Evolutionary conservation across 768 basidiomycete genomes (phyloP).

Genomic region (Cystofilobasidium macerans): DNA sequence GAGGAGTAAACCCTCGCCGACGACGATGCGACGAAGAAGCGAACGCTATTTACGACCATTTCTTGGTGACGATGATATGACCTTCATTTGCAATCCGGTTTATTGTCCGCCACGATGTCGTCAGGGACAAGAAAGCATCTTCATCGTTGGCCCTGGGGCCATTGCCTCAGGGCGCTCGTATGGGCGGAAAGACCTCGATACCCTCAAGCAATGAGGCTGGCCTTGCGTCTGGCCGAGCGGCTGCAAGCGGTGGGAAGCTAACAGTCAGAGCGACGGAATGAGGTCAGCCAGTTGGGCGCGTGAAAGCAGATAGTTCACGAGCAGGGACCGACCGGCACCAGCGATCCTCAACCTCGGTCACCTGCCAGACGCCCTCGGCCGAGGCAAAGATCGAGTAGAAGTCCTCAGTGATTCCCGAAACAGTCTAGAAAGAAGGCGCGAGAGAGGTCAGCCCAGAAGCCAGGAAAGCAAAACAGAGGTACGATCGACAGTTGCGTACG

Average conservation of each 20-base stretch:
- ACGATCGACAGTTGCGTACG: slow-evolving; percentile 27
- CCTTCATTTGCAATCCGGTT: too few relatives aligned
- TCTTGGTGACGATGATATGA: too few relatives aligned
- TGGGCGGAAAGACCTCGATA: slow-evolving; percentile 11
- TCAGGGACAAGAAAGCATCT: too few relatives aligned
- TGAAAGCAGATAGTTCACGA: not conserved
- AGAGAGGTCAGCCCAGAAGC: not conserved
- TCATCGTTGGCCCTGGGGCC: too few relatives aligned
- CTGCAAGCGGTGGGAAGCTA: slow-evolving; percentile 15
- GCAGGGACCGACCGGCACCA: slow-evolving; percentile 18
- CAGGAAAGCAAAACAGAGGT: not conserved
- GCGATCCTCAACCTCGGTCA: slow-evolving; percentile 22
- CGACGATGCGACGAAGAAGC: not conserved
- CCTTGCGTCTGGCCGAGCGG: not conserved
- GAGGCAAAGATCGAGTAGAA: slow-evolving; percentile 88
- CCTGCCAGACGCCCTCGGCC: slow-evolving; percentile 52
- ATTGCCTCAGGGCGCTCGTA: too few relatives aligned
- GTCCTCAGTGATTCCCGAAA: slow-evolving; percentile 43
- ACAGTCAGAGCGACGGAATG: not conserved
- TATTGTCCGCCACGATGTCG: too few relatives aligned
- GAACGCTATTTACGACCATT: too few relatives aligned
- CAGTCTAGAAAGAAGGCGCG: slow-evolving; percentile 29
- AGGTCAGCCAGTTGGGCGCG: not conserved
- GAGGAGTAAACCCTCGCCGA: too few relatives aligned
- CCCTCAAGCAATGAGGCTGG: slow-evolving; percentile 12